Evolutionary conservation across 2,329 filamentous ascomycete genomes (phyloP).

Genomic region (Fusarium sp.): DNA sequence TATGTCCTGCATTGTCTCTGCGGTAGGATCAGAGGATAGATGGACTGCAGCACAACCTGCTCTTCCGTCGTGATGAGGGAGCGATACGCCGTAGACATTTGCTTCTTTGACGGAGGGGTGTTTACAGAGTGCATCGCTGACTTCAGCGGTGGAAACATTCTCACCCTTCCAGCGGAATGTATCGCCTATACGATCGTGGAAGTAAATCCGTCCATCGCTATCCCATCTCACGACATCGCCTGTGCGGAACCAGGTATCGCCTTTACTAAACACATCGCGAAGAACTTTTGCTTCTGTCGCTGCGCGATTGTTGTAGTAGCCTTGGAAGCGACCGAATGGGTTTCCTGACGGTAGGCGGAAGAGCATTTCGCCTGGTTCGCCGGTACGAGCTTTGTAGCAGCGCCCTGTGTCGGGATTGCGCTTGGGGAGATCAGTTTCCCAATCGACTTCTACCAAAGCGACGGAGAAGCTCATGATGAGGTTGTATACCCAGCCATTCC

Average conservation of each 20-base stretch:
- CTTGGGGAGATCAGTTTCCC: constrained; percentile 71
- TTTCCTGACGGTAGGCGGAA: constrained; percentile 74
- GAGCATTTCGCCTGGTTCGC: constrained; percentile 79
- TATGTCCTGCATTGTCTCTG: constrained; percentile 64
- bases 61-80: constrained; percentile 84
- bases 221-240: constrained; percentile 84
- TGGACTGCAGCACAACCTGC: constrained; percentile 82
- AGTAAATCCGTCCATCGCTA: constrained; percentile 76
- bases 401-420: constrained; percentile 76
- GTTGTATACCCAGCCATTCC: constrained; percentile 70
- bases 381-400: constrained; percentile 66
- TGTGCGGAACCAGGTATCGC: constrained; percentile 84
- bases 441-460: constrained; percentile 75
- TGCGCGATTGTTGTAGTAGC: constrained; percentile 79
- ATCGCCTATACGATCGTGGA: constrained; percentile 82
- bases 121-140: constrained; percentile 75
- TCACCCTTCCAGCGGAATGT: constrained; percentile 85
- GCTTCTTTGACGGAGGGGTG: constrained; percentile 77
- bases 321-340: constrained; percentile 74
- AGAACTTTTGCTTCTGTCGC: constrained; percentile 80
- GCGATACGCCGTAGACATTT: constrained; percentile 84
- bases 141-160: constrained; percentile 84
- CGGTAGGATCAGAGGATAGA: constrained; percentile 57
- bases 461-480: constrained; percentile 60
- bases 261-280: constrained; percentile 75